Evolutionary conservation across 2,329 filamentous ascomycete genomes (phyloP), one percentile per base, ranked within the genome.

Genomic region (Microdochium bolleyi): DNA sequence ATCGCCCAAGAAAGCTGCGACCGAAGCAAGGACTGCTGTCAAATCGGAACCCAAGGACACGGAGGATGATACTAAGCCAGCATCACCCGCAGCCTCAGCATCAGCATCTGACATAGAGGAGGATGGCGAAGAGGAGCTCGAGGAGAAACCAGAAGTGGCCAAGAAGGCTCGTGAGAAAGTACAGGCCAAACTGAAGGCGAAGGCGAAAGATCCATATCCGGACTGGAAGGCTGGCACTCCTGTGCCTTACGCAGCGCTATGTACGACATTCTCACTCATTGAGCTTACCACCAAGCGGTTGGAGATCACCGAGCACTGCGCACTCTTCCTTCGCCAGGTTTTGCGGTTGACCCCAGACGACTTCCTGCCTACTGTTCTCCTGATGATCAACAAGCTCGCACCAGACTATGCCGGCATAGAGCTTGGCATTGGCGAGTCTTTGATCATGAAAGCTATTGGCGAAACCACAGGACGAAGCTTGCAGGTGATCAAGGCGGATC

Each of bases 391-490:
- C 72, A 97, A 97, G 68, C 82, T 99, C 24, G 94, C 94, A 2
- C 92, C 94, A 2, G 94, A 99, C 64, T 99, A 96, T 67, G 87
- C 92, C 46, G 94, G 94, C 21, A 92, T 99, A 57, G 94, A 99
- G 70, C 79, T 99, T 27, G 94, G 94, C n/a, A 99, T 99, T 61
- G 94, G 94, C 53, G 94, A 99, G 71, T 97, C 92, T 1, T 72
- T 99, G 25, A 96, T 99, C 62, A 97, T 97, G 92, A 99, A 97
- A 69, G 89, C 94, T 4, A 95, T 99, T 63, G 92, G 92, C 11
- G 92, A 97, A 72, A 88, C 86, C 27, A 99, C 94, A 0, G 94
- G 94, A 10, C 85, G 94, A 55, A 95, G 85, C 62, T 71, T 96
- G 49, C 80, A 86, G 37, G 85, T 96, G 51, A 96, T 99, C 75